Percentiles rank a stretch among this genome's conserved stretches.
Evolutionary conservation across 345 rosid genomes (phyloP).

Genomic region (Sisymbrium altissimum): DNA sequence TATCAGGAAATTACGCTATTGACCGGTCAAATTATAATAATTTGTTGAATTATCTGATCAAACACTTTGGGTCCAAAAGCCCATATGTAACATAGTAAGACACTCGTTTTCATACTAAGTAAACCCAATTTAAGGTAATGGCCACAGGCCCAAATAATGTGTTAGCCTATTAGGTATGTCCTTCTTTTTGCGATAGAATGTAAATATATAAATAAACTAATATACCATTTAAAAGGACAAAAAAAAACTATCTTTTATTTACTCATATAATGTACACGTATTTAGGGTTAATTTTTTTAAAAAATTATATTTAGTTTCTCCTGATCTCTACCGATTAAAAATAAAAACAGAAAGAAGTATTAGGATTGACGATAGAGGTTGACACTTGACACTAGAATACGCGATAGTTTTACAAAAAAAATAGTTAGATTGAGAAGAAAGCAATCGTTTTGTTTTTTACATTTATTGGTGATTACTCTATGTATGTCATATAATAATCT

Average conservation of each 20-base stretch:
- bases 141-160: not conserved
- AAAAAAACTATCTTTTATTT: not conserved
- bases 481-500: not conserved
- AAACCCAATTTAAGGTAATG: not conserved
- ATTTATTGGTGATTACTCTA: not conserved
- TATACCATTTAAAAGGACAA: not conserved
- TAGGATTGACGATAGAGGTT: not conserved
- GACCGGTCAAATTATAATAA: constrained; percentile 13
- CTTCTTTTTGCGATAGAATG: no score
- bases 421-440: not conserved
- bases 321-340: not conserved
- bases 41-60: not conserved
- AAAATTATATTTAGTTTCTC: not conserved
- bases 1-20: constrained; percentile 14
- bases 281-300: no score
- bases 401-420: not conserved
- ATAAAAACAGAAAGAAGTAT: not conserved
- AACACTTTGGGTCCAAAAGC: not conserved
- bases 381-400: not conserved
- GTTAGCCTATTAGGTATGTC: not conserved
- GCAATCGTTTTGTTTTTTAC: not conserved
- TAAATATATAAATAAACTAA: not conserved
- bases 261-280: not conserved
- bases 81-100: not conserved
- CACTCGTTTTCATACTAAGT: not conserved